Conservation (phyloP, 306 rosid species). For the Cicer pinnatifidum region DNA sequence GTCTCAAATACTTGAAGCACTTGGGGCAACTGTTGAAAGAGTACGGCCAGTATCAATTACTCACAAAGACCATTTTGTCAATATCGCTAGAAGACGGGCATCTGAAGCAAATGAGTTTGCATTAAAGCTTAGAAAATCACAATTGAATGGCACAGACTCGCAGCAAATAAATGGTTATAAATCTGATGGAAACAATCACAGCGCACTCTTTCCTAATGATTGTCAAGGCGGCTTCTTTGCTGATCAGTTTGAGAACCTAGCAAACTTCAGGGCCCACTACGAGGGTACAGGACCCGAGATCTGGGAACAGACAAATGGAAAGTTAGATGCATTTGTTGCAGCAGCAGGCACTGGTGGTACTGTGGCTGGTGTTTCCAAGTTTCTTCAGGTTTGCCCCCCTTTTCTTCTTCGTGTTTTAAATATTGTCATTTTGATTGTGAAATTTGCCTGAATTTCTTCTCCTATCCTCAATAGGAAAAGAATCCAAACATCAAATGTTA, state of each 20-base stretch:
- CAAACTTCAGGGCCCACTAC: conserved; percentile 83
- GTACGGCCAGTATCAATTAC: conserved; percentile 93
- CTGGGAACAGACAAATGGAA: conserved; percentile 80
- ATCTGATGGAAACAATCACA: conserved; percentile 46
- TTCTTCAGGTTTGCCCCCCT: conserved; percentile 57
- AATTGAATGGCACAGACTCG: conserved; percentile 42
- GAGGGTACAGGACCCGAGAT: conserved; percentile 95
- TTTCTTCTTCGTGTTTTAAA: conserved; percentile 1
- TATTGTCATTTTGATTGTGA: conserved; percentile 19
- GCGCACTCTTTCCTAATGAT: conserved; percentile 44
- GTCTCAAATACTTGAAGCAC: conserved; percentile 84
- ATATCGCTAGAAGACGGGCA: conserved; percentile 81
- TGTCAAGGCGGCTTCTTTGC: conserved; percentile 90
- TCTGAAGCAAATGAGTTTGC: conserved; percentile 75
- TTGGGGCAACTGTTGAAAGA: conserved; percentile 92
- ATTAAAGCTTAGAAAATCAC: conserved; percentile 46
- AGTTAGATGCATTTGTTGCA: conserved; percentile 79
- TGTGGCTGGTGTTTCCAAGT: conserved; percentile 79
- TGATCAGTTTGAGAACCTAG: conserved; percentile 90
- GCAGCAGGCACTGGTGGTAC: conserved; percentile 98
- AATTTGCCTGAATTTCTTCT: conserved; percentile 30
- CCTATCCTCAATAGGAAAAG: conserved; percentile 65
- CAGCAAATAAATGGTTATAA: conserved; percentile 51
- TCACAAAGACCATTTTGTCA: conserved; percentile 85
- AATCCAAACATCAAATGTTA: conserved; percentile 74